Conservation (phyloP, 108 stramenopile species). For the Cyclotella cryptica region DNA sequence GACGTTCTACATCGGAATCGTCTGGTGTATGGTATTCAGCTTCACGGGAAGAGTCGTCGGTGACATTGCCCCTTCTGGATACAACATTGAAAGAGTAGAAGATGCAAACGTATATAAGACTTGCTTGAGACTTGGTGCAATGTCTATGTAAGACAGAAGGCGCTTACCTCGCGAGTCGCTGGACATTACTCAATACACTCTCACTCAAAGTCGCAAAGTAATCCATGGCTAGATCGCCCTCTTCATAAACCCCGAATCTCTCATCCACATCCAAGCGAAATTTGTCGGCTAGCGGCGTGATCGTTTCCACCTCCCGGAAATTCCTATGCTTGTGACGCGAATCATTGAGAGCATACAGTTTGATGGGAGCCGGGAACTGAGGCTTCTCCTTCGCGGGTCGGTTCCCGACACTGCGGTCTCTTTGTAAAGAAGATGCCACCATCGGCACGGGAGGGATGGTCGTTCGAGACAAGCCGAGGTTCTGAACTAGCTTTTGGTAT, state of each 20-base stretch:
- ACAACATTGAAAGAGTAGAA: neutral
- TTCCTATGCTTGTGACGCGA: conserved; percentile 38
- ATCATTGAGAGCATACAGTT: conserved; percentile 42
- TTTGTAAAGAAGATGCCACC: neutral
- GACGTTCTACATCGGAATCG: neutral
- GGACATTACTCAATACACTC: conserved; percentile 21
- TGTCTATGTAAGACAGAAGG: neutral
- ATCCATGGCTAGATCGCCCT: conserved; percentile 34
- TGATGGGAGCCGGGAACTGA: conserved; percentile 39
- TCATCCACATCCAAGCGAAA: conserved; percentile 43
- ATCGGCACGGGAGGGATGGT: conserved; percentile 9
- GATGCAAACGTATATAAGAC: neutral
- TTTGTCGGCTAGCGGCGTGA: conserved; percentile 35
- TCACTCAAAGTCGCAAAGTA: conserved; percentile 35
- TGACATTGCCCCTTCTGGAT: neutral
- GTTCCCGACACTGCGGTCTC: neutral
- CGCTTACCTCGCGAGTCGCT: neutral
- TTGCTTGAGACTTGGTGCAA: neutral
- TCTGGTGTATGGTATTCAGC: neutral
- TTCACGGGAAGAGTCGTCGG: neutral
- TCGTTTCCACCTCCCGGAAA: conserved; percentile 47
- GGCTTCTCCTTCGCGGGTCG: conserved; percentile 22
- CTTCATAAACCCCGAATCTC: conserved; percentile 43
- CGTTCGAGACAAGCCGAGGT: neutral
- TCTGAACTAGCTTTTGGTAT: conserved; percentile 8